Percentiles rank a stretch among this genome's conserved stretches.
These are phyloP conservation scores for Scheffersomyces coipomensis DNA, from an alignment of 805 yeast genomes.

Conservation along the genomic window DNA sequence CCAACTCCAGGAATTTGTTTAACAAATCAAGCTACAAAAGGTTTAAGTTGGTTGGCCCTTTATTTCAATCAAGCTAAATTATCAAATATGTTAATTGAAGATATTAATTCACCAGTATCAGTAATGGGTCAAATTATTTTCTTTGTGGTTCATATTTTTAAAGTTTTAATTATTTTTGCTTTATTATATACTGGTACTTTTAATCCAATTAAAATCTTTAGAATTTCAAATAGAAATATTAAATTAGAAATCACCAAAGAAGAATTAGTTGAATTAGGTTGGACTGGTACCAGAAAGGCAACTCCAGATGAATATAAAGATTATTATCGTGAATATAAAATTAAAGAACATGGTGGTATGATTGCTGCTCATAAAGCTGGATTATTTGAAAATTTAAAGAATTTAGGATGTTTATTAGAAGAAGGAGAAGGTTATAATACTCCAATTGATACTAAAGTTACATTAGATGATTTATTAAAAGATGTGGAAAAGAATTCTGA, in stretches of 20 bases:
- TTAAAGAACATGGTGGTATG: slow-evolving; percentile 70
- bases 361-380: slow-evolving; percentile 77
- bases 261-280: slow-evolving; percentile 67
- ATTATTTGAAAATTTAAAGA: slow-evolving; percentile 53
- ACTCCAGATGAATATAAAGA: slow-evolving; percentile 69
- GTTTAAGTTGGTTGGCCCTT: slow-evolving; percentile 18
- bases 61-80: slow-evolving; percentile 38
- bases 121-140: slow-evolving; percentile 60
- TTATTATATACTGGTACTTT: slow-evolving; percentile 67
- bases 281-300: slow-evolving; percentile 91
- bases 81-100: slow-evolving; percentile 49
- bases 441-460: slow-evolving; percentile 38
- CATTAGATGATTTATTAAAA: slow-evolving; percentile 15
- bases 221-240: slow-evolving; percentile 28
- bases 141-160: slow-evolving; percentile 69
- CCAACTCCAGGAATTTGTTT: slow-evolving; percentile 92
- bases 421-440: slow-evolving; percentile 83
- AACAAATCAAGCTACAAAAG: slow-evolving; percentile 52
- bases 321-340: slow-evolving; percentile 59
- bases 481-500: slow-evolving; percentile 30
- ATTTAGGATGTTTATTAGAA: slow-evolving; percentile 62
- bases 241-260: slow-evolving; percentile 45
- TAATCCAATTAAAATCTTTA: slow-evolving; percentile 58
- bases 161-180: slow-evolving; percentile 54
- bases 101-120: slow-evolving; percentile 40